Percentiles rank a stretch among this genome's conserved stretches.
These are phyloP conservation scores for Lithocarpus polystachyus DNA, from an alignment of 306 rosid species.

Conservation along the genomic window DNA sequence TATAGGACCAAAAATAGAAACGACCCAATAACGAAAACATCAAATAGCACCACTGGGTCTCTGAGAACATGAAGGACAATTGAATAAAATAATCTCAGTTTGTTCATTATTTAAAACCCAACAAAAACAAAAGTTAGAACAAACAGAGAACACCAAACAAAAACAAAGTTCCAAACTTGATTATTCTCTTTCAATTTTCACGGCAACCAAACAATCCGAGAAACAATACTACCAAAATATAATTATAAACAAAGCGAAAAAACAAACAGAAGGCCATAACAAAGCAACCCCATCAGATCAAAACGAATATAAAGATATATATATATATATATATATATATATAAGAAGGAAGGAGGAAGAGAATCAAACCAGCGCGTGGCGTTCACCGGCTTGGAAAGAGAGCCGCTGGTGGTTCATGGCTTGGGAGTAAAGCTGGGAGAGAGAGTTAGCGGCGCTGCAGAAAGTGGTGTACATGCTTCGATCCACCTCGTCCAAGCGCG, in stretches of 20 bases:
- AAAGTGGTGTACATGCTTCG: conserved; percentile 89
- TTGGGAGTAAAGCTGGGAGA: conserved; percentile 88
- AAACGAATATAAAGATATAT: not conserved
- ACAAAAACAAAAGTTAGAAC: not conserved
- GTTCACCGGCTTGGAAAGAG: conserved; percentile 97
- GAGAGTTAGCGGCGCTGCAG: conserved; percentile 95
- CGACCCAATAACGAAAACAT: not conserved
- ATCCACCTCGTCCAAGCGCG: conserved; percentile 94
- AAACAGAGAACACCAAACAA: not conserved
- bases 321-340: too few relatives aligned
- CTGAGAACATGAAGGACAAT: not conserved
- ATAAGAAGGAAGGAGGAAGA: not conserved
- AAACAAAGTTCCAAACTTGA: not conserved
- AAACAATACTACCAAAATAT: not conserved
- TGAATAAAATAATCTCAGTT: not conserved
- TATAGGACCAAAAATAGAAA: not conserved
- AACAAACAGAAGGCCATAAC: not conserved
- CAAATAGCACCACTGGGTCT: not conserved
- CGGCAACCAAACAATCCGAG: not conserved
- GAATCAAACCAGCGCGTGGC: conserved; percentile 68
- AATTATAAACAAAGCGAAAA: not conserved
- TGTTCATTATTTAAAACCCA: not conserved
- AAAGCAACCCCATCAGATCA: not conserved
- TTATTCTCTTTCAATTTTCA: not conserved
- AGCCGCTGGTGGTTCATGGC: conserved; percentile 84